Conservation (phyloP, 371 early-diverging fungal species). For the Mortierella sp. region DNA sequence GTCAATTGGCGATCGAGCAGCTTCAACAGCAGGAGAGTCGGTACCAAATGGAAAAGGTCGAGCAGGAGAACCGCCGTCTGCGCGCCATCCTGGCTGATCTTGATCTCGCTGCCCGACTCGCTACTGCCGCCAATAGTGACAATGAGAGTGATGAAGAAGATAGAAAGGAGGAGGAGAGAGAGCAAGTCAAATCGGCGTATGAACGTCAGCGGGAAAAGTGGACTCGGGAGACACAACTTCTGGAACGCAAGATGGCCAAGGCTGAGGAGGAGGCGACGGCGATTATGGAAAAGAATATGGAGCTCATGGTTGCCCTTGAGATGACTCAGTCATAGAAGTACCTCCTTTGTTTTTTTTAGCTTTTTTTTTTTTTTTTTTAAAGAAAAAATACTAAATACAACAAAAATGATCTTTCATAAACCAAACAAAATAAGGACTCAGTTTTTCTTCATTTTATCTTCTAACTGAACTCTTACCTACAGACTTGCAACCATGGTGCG, state of each 20-base stretch:
- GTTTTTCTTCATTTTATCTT: no score
- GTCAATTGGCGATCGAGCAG: conserved; percentile 43
- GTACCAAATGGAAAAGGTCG: conserved; percentile 21
- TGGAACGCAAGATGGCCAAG: conserved; percentile 50
- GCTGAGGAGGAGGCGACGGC: conserved; percentile 31
- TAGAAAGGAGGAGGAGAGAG: not conserved
- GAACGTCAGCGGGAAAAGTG: conserved; percentile 30
- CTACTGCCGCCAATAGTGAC: not conserved
- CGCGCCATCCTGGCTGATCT: conserved; percentile 32
- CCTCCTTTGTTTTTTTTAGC: not conserved
- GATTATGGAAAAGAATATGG: conserved; percentile 50
- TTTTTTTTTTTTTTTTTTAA: no score
- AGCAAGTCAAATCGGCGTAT: conserved; percentile 13
- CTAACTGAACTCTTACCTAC: no score
- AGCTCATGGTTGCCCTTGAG: conserved; percentile 50
- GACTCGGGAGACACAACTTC: conserved; percentile 22
- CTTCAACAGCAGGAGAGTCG: conserved; percentile 37
- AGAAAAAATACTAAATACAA: no score
- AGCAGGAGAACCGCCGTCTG: conserved; percentile 32
- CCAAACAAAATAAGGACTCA: no score
- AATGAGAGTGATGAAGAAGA: not conserved
- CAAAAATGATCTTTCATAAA: not conserved
- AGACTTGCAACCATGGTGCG: no score
- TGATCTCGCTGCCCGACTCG: conserved; percentile 24
- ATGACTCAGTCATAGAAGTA: conserved; percentile 23